Base-by-base conservation (phyloP, 345 rosid species). In the Eucalyptus camaldulensis region DNA sequence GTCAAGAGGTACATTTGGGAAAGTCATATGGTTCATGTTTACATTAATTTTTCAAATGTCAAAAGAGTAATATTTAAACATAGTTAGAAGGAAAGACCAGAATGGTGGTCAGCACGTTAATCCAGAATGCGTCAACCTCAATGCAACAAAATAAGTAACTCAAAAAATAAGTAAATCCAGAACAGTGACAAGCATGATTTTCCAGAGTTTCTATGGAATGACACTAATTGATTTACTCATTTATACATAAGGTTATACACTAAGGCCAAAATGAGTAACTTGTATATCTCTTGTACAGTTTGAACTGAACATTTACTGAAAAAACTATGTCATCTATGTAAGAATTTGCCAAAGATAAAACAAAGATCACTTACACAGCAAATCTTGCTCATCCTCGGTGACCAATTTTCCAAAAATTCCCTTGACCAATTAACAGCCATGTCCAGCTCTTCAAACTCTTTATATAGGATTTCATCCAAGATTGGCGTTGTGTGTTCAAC, bases 381-480 rank as follows among this genome's bases (percentile, higher is more conserved):
- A 85, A 96, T 92, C 92, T 96, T 96, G 97, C 99, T 96, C 95
- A 92, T 91, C 91, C 92, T 94, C 10, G 93, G 94, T 86, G 94
- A 94, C 96, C 98, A 95, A 62, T 91, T 95, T 92, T 97, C 99
- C 93, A 96, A 87, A 86, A 95, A 94, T 90, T 96, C 99, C 45
- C 95, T 92, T 76, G 96, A 97, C 92, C 93, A 95, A 88, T 97
- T 96, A 90, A 96, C 96, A 89, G 89, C 91, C 85, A 91, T 44
- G 90, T 97, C 98, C 24, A 97, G 93, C 80, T 94, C 96, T 94
- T 96, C 99, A 89, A 96, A 96, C 80, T 90, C 95, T 92, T 92
- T 94, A 90, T 69, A 90, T 24, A 96, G 92, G 90, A 90, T 86
- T 87, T 92, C 96, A 89, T 94, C 95, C 31, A 94, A 91, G 56